A percentile compares a stretch with the other conserved stretches of the same genome.
These are phyloP conservation scores for Rutstroemia sydowiana DNA, from an alignment of 2,329 filamentous ascomycete genomes.

Conservation along the genomic window DNA sequence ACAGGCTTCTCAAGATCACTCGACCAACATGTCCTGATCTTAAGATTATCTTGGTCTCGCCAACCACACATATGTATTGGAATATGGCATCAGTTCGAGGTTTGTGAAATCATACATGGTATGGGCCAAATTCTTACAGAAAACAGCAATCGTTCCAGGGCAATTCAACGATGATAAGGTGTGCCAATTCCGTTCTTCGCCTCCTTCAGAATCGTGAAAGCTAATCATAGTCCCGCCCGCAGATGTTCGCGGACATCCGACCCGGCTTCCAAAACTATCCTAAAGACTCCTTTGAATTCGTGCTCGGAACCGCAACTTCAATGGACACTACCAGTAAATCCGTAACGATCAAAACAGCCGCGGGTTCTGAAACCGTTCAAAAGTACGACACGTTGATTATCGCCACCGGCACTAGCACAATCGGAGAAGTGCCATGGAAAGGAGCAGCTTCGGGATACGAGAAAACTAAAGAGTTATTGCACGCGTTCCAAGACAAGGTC, in stretches of 20 bases:
- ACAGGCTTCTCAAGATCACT: slow-evolving; percentile 39
- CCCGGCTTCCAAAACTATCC: slow-evolving; percentile 43
- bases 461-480: slow-evolving; percentile 16
- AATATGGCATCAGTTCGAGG: slow-evolving; percentile 41
- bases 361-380: slow-evolving; percentile 26
- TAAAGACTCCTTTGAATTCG: slow-evolving; percentile 42
- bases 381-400: slow-evolving; percentile 47
- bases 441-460: slow-evolving; percentile 36
- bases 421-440: slow-evolving; percentile 37
- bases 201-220: neutral
- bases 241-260: slow-evolving; percentile 33
- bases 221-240: neutral
- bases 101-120: neutral
- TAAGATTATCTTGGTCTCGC: slow-evolving; percentile 47
- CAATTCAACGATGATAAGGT: slow-evolving; percentile 37
- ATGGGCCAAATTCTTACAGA: neutral
- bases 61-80: slow-evolving; percentile 44
- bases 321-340: slow-evolving; percentile 37
- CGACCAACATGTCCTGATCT: slow-evolving; percentile 32
- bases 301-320: slow-evolving; percentile 40
- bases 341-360: slow-evolving; percentile 35
- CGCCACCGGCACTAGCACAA: slow-evolving; percentile 44
- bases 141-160: slow-evolving; percentile 33
- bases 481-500: slow-evolving; percentile 21
- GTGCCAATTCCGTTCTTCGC: neutral